Conservation (phyloP, 2,329 filamentous ascomycete species). For the Chaetothyriales sp. region DNA sequence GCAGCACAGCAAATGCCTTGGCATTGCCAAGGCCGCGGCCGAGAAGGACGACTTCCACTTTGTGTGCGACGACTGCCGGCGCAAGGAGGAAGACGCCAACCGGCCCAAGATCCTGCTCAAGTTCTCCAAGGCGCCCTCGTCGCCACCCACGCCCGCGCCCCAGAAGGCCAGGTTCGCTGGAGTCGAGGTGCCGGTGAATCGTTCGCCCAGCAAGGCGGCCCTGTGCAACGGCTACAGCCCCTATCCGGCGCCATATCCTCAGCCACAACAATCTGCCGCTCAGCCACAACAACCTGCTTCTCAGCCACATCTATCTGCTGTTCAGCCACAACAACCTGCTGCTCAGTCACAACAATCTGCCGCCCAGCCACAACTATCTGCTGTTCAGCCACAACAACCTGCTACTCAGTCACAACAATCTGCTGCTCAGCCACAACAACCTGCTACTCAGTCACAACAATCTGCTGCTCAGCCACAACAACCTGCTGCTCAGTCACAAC, state of each 20-base stretch:
- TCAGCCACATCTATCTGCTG: too few species aligned
- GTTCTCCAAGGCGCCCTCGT: conserved; percentile 23
- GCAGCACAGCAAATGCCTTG: conserved; percentile 91
- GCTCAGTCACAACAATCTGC: conserved; percentile 12
- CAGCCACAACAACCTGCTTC: too few species aligned
- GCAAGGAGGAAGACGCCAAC: conserved; percentile 48
- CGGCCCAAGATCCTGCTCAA: conserved; percentile 50
- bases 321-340: conserved; percentile 11
- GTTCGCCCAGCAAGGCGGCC: not conserved
- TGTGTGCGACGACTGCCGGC: conserved; percentile 64
- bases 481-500: conserved; percentile 8
- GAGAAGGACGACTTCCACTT: conserved; percentile 81
- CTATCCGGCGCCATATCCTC: not conserved
- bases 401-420: conserved; percentile 8
- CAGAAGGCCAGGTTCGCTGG: conserved; percentile 3
- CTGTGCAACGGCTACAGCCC: too few species aligned
- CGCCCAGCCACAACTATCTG: conserved; percentile 11
- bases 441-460: too few species aligned
- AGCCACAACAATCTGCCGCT: conserved; percentile 12
- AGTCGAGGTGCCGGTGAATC: conserved; percentile 7
- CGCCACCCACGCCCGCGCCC: conserved; percentile 4
- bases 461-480: conserved; percentile 8
- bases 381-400: conserved; percentile 11
- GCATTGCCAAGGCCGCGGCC: conserved; percentile 62
- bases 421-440: conserved; percentile 8